These are phyloP conservation scores for Penicillium steckii DNA, from an alignment of 495 filamentous ascomycete species.

Conservation along the genomic window DNA sequence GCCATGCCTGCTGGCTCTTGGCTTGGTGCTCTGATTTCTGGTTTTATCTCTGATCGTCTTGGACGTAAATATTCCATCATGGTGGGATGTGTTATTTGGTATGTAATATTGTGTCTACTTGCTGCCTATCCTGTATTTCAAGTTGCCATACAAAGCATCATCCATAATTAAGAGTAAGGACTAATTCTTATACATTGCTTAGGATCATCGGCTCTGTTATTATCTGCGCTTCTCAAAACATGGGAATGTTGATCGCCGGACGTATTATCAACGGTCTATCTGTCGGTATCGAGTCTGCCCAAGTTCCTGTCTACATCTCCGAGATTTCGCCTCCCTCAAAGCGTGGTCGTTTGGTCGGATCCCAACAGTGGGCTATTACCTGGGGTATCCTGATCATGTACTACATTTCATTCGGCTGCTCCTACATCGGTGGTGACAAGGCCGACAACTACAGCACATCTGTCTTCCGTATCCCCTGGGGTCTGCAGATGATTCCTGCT, in stretches of 20 bases:
- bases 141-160: too few relatives aligned
- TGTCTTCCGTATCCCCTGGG: slow-evolving; percentile 77
- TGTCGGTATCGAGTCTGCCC: slow-evolving; percentile 77
- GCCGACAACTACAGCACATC: slow-evolving; percentile 37
- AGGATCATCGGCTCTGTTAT: slow-evolving; percentile 66
- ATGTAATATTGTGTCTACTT: slow-evolving; percentile 1
- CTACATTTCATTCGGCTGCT: slow-evolving; percentile 74
- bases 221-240: slow-evolving; percentile 69
- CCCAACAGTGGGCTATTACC: slow-evolving; percentile 80
- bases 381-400: slow-evolving; percentile 88
- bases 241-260: slow-evolving; percentile 70
- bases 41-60: slow-evolving; percentile 63
- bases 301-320: slow-evolving; percentile 79
- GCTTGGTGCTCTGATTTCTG: slow-evolving; percentile 67
- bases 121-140: too few relatives aligned
- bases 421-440: slow-evolving; percentile 50
- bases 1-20: slow-evolving; percentile 77
- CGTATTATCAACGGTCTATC: slow-evolving; percentile 77
- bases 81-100: slow-evolving; percentile 64
- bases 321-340: slow-evolving; percentile 70
- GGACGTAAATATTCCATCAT: slow-evolving; percentile 71
- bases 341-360: slow-evolving; percentile 71
- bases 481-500: slow-evolving; percentile 72
- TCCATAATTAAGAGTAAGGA: neutral
- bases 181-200: neutral